Base-by-base conservation (phyloP, 495 filamentous ascomycete species). In the Penicillium psychrofluorescens region DNA sequence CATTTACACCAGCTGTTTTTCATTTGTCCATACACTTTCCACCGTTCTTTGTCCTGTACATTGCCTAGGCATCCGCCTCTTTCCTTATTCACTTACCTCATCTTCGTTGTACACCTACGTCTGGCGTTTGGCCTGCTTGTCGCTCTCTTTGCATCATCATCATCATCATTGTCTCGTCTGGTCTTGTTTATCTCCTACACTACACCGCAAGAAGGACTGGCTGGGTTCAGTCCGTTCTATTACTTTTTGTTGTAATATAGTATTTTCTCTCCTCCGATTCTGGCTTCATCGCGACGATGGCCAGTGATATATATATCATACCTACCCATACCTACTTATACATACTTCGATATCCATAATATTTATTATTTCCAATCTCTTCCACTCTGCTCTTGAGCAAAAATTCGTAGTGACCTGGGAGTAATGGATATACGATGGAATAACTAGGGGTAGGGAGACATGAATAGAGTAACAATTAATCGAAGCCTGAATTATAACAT, bases 221-320 rank as follows among this genome's bases (percentile, higher is more conserved):
- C 57, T 46, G 55, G 57, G 39, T 49, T 54, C 57, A 46, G 57
- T 45, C 29, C 31, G 43, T 48, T 49, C 42, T 50, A 45, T 58
- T 16, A 51, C 43, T 51, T 35, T 62, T 6, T 22, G 22, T 22
- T 67, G 66, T 70, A 70, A 68, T 70, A 64, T 70, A 70, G 48
- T 45, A 53, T 38, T 46, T 36, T 38, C 45, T 36, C 4, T 4
- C 22, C 4, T 6, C 22, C 22, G 22, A 22, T 22, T 22, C 22
- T 22, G 22, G 4, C 22, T 22, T 22, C 22, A 22, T 22, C 22
- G 22, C 22, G 22, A 4, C 6, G 22, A 22, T 38, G 38, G 57
- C 41, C 53, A 40, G 38, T n/a, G n/a, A 36, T 41, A 48, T 34
- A 56, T 62, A 62, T 53, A 57, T 55, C n/a, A 11, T 31, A 38